Base-by-base conservation (phyloP, 805 yeast genomes). In the Cyberlindnera amylophila region DNA sequence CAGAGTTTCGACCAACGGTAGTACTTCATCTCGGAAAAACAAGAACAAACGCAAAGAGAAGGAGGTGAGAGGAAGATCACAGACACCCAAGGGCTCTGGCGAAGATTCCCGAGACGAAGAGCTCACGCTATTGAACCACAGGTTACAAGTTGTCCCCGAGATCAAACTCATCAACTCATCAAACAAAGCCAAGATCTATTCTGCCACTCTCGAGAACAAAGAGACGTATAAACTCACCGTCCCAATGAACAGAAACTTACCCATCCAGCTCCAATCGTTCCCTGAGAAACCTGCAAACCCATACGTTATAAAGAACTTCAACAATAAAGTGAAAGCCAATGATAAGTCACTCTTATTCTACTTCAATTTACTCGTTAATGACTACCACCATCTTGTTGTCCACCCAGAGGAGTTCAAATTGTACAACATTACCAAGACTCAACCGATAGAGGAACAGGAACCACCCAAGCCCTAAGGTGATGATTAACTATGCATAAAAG, bases 271-370 rank as follows among this genome's bases (percentile, higher is more conserved):
- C 3, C 49, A 49, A 15, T 34, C 47, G 1, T 15, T 42, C 13
- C 47, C 49, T 2, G 46, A 40, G 23, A 39, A 39, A 32, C 39
- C 45, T 14, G 31, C 41, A 7, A 44, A 45, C 15, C 26, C 11
- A 4, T 32, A 52, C 32, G 53, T 53, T 4, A 43, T 57, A 10
- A 54, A 40, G 39, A 57, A 57, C 45, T 57, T 57, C 39, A 57
- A 57, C 39, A 17, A 18, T 30, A 54, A 50, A 32, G 44, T 36
- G 2, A 46, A 45, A 35, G 12, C 41, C 8, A 46, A 39, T 28
- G 47, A 51, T 16, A 42, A 41, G 14, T 38, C 50, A 2, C 31
- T 51, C 2, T n/a, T 51, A 21, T 56, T 55, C 38, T 45, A 46
- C 32, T 17, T 53, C 13, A 57, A 57, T 39, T 38, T 42, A 21